Evolutionary conservation across 345 rosid genomes (phyloP).

Genomic region (Salix arbutifolia): DNA sequence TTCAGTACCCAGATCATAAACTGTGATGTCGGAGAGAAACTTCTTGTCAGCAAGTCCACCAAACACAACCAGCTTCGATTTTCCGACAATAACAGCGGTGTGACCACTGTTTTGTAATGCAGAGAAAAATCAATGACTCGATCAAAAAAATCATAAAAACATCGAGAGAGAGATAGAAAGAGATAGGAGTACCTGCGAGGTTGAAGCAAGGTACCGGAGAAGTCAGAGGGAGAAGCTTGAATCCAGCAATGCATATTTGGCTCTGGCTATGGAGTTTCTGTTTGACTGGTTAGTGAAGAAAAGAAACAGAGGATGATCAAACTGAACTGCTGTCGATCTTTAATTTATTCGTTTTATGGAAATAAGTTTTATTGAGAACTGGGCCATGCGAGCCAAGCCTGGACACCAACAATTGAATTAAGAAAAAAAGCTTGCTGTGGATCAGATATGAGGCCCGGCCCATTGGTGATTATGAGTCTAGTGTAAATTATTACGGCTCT

Average conservation of each 20-base stretch:
- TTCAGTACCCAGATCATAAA: constrained; percentile 71
- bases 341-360: too few relatives aligned
- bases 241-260: constrained; percentile 81
- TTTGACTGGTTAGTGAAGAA: neutral
- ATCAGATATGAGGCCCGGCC: too few relatives aligned
- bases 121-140: too few relatives aligned
- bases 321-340: too few relatives aligned
- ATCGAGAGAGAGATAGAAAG: neutral
- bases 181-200: constrained; percentile 60
- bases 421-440: too few relatives aligned
- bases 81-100: constrained; percentile 66
- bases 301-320: too few relatives aligned
- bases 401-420: too few relatives aligned
- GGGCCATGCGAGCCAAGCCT: too few relatives aligned
- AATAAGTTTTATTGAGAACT: too few relatives aligned
- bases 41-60: constrained; percentile 85
- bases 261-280: neutral
- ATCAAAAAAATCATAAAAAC: too few relatives aligned
- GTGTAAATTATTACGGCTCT: too few relatives aligned
- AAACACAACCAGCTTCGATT: constrained; percentile 75
- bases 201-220: constrained; percentile 65
- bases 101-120: constrained; percentile 57
- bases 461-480: too few relatives aligned
- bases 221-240: constrained; percentile 76
- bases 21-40: constrained; percentile 64